Evolutionary conservation across 768 basidiomycete species (phyloP).

Genomic region (Lepiota venenata): DNA sequence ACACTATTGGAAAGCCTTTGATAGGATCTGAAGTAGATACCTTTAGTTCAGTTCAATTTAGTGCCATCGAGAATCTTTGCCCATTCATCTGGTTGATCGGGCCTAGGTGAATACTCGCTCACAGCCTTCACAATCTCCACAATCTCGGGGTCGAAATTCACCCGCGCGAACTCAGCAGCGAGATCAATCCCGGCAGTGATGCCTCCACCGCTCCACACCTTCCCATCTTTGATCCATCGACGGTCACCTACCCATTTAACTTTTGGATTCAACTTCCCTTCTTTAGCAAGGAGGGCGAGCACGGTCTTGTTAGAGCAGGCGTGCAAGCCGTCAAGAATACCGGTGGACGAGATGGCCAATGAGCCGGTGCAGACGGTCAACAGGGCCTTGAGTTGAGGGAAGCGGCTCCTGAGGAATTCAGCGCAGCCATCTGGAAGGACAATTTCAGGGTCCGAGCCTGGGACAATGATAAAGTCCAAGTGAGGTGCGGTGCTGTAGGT

Average conservation of each 20-base stretch:
- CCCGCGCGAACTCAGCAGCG: constrained; percentile 23
- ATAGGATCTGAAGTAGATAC: no score
- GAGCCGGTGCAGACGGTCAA: constrained; percentile 24
- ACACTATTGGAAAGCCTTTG: no score
- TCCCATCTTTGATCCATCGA: constrained; percentile 24
- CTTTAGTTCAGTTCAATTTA: constrained; percentile 10
- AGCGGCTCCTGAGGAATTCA: constrained; percentile 16
- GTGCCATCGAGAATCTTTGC: constrained; percentile 21
- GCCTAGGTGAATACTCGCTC: constrained; percentile 22
- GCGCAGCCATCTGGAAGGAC: constrained; percentile 13
- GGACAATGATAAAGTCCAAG: constrained; percentile 24
- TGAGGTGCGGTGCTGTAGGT: constrained; percentile 19
- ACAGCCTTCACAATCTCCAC: constrained; percentile 18
- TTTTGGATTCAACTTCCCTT: constrained; percentile 16
- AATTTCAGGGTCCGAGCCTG: constrained; percentile 18
- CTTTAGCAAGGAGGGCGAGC: constrained; percentile 7
- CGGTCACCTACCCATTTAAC: constrained; percentile 27
- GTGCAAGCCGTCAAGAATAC: constrained; percentile 21
- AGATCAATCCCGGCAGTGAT: constrained; percentile 25
- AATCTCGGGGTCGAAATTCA: constrained; percentile 21
- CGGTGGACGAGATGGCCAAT: constrained; percentile 18
- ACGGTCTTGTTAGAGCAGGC: constrained; percentile 22
- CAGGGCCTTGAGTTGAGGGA: constrained; percentile 18
- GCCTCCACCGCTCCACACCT: constrained; percentile 25
- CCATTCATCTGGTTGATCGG: constrained; percentile 24